Percentiles rank a stretch among this genome's conserved stretches.
Conservation (phyloP, 2,329 filamentous ascomycete genomes). For the Colletotrichum sublineola region DNA sequence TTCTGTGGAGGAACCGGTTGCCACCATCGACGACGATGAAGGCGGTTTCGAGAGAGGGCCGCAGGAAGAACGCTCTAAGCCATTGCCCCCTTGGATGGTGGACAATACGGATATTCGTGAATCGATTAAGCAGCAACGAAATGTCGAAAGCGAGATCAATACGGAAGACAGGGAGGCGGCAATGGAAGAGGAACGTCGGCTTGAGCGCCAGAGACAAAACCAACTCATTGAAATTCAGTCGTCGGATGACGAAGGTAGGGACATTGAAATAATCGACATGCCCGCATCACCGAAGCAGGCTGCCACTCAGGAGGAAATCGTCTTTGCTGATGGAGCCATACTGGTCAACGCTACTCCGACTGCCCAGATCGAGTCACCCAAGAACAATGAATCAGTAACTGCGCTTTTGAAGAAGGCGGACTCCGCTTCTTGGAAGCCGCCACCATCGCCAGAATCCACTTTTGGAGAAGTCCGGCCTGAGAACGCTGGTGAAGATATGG, state of each 20-base stretch:
- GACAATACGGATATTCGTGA: slow-evolving; percentile 76
- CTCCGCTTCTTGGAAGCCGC: not conserved
- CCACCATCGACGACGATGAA: slow-evolving; percentile 61
- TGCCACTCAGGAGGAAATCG: not conserved
- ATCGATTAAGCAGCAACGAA: slow-evolving; percentile 70
- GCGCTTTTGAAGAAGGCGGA: not conserved
- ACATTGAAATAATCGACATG: slow-evolving; percentile 69
- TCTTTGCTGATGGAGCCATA: slow-evolving; percentile 37
- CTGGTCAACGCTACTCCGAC: not conserved
- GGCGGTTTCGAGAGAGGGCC: slow-evolving; percentile 75
- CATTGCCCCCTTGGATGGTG: slow-evolving; percentile 82
- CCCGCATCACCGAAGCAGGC: slow-evolving; percentile 52
- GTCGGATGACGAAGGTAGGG: slow-evolving; percentile 69
- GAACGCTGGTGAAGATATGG: slow-evolving; percentile 49
- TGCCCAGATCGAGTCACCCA: not conserved
- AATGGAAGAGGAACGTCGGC: slow-evolving; percentile 66
- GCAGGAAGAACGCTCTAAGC: slow-evolving; percentile 62
- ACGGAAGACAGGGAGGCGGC: slow-evolving; percentile 72
- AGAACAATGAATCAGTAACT: not conserved
- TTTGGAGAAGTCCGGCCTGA: slow-evolving; percentile 55
- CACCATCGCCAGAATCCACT: slow-evolving; percentile 45
- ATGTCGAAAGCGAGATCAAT: slow-evolving; percentile 70
- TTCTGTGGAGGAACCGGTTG: slow-evolving; percentile 44
- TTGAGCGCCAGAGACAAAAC: slow-evolving; percentile 58
- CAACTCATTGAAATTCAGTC: slow-evolving; percentile 74